phyloP scores from a whole-genome alignment of 139 green algal genomes.

The Chlamydomonas applanata region DNA sequence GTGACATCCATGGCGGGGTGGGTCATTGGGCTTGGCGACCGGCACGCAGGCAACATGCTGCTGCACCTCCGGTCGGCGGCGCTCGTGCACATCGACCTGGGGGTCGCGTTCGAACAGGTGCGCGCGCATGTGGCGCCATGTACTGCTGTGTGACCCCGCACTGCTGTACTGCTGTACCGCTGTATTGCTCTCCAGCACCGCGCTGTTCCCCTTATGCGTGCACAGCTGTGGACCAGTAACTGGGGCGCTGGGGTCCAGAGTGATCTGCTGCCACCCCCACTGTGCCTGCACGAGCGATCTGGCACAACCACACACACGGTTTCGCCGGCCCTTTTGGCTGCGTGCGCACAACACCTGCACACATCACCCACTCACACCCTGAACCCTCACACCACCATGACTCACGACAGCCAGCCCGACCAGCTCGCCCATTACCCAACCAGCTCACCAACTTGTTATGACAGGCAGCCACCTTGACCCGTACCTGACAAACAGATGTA shows the following conservation, averaged over 20 bases:
- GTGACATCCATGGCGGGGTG: slow-evolving; percentile 78
- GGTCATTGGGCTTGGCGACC: slow-evolving; percentile 91
- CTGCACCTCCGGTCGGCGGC: slow-evolving; percentile 77
- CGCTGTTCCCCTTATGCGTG: no score
- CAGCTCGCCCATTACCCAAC: no score
- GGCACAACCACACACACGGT: no score
- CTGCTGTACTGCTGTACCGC: not conserved
- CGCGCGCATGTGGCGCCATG: not conserved
- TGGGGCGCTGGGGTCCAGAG: not conserved
- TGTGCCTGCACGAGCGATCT: no score
- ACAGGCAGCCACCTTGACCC: no score
- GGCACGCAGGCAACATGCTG: slow-evolving; percentile 93
- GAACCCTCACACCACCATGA: no score
- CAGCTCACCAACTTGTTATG: no score
- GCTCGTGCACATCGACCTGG: slow-evolving; percentile 98
- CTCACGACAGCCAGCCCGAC: no score
- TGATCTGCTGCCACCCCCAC: no score
- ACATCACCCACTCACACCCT: slow-evolving; percentile 8
- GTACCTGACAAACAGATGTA: no score
- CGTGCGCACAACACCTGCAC: not conserved
- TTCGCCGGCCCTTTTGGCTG: not conserved
- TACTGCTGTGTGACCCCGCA: not conserved
- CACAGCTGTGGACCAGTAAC: not conserved
- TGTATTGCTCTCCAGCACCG: no score
- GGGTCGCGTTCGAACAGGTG: slow-evolving; percentile 96